Base-by-base conservation (phyloP, 352 stramenopile species). In the Phytophthora pluvialis region DNA sequence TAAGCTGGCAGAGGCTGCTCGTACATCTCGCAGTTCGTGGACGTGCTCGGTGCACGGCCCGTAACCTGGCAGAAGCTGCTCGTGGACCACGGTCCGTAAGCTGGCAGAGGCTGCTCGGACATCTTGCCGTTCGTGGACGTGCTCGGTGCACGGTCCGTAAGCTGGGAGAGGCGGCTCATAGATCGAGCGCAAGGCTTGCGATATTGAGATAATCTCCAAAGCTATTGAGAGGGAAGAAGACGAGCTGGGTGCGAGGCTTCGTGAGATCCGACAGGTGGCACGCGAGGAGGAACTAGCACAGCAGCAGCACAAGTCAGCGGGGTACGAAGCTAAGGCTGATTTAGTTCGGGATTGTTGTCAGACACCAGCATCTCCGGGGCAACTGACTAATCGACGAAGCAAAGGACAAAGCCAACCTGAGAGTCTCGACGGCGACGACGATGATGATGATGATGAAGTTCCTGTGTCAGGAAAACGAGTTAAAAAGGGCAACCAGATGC, bases 211-310 rank as follows among this genome's bases (percentile, higher is more conserved):
- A 3, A 61, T 88, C 15, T 68, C 61, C 3, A 73, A 73, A 28
- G 64, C 62, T 1, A 70, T 86, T n/a, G 72, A 78, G 29, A 75
- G 75, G 28, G 72, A 89, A 42, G 70, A 90, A 60, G 75, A 86
- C 10, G 69, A 73, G 39, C 45, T 81, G 1, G 60, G 50, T 13
- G 40, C 60, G 5, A 73, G 59, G 2, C 35, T 75, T 40, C 76
- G 76, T 12, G 76, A 80, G 26, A 54, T 74, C 5, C 70, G 64
- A 6, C 76, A 82, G 51, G 62, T 60, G 9, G 36, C 54, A 25
- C 76, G 76, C 13, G 76, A 85, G 57, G 68, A 82, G 28, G 67
- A 80, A n/a, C 61, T 85, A 11, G 44, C 47, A 18, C 60, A 52
- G 9, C 63, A 64, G 9, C 63, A 64, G 38, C 26, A 45, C n/a